Evolutionary conservation across 768 basidiomycete genomes (phyloP).

Genomic region (Hysterangium stoloniferum): DNA sequence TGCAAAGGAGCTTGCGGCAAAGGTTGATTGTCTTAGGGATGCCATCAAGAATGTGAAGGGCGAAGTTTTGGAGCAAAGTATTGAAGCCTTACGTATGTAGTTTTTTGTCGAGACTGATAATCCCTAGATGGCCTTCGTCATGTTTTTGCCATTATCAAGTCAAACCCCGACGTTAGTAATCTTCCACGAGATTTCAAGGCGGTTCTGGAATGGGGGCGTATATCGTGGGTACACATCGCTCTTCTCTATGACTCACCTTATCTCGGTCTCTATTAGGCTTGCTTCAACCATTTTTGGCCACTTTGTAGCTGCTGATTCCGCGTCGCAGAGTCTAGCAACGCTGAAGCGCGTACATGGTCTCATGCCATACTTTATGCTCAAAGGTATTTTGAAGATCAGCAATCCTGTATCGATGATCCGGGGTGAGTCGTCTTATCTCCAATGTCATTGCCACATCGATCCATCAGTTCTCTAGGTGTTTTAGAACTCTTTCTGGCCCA

Average conservation of each 20-base stretch:
- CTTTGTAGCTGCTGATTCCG: constrained; percentile 87
- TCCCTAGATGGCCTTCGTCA: constrained; percentile 77
- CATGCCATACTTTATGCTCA: constrained; percentile 98
- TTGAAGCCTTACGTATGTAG: constrained; percentile 4
- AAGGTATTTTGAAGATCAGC: constrained; percentile 82
- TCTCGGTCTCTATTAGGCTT: constrained; percentile 40
- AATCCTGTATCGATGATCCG: constrained; percentile 97
- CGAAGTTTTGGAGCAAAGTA: constrained; percentile 59
- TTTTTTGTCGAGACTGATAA: not conserved
- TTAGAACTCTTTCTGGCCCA: constrained; percentile 94
- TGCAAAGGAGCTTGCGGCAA: constrained; percentile 72
- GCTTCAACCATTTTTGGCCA: constrained; percentile 96
- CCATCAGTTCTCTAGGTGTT: constrained; percentile 34
- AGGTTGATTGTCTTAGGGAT: constrained; percentile 81
- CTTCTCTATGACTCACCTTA: constrained; percentile 5
- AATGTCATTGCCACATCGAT: not conserved
- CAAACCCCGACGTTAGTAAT: constrained; percentile 65
- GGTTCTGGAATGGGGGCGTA: constrained; percentile 93
- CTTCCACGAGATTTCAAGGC: constrained; percentile 82
- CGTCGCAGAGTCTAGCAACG: constrained; percentile 79
- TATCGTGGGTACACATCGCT: constrained; percentile 60
- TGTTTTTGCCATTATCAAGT: constrained; percentile 84
- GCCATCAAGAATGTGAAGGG: constrained; percentile 86
- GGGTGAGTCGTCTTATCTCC: constrained; percentile 33
- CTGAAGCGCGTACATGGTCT: constrained; percentile 91